Evolutionary conservation across 2,329 filamentous ascomycete genomes (phyloP), one percentile per base, ranked within the genome.

Genomic region (Phaeosphaeriaceae sp.): DNA sequence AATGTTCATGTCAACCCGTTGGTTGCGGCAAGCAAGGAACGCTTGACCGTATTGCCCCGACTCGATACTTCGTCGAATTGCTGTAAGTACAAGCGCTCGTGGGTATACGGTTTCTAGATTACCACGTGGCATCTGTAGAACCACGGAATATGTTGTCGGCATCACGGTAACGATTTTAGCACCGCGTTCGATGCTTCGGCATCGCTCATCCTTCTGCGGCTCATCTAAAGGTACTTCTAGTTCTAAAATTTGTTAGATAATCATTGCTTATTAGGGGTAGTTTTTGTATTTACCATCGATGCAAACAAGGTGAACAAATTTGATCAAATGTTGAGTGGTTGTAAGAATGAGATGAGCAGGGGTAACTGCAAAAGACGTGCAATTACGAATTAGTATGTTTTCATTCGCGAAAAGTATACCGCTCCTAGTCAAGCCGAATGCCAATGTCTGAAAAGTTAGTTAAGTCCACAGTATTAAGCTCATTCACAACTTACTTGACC

Each of bases 1-100:
- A 53, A 99, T 93, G 67, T 99, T 99, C 88, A 97, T 92, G 67
- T 99, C 94, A 1, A 99, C 94, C 60, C 95, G 85, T 70, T 99
- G 95, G 17, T 87, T 93, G 42, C 94, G 86, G 70, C 94, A 97
- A 54, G 91, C 87, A 17, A 89, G 79, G 69, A 97, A 99, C 0
- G 94, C 94, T 42, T 84, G 85, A 40, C 83, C 84, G 67, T 97
- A 99, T 63, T 94, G 85, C 70, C 89, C 89, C 26, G 83, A 79
- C 45, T 92, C 88, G 42, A 99, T 90, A 42, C 89, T 85, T 41
- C 84, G 83, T 39, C 94, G 85, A 47, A 99, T 95, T 20, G 92
- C 92, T 2, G 92, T 91, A 40, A 99, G 80, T 0, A 99, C 93
- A 75, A 99, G 87, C 12, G 93, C 93, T 51, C 94, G 84, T 13